phyloP scores from a whole-genome alignment of 768 basidiomycete species.

The Mycena venus region DNA sequence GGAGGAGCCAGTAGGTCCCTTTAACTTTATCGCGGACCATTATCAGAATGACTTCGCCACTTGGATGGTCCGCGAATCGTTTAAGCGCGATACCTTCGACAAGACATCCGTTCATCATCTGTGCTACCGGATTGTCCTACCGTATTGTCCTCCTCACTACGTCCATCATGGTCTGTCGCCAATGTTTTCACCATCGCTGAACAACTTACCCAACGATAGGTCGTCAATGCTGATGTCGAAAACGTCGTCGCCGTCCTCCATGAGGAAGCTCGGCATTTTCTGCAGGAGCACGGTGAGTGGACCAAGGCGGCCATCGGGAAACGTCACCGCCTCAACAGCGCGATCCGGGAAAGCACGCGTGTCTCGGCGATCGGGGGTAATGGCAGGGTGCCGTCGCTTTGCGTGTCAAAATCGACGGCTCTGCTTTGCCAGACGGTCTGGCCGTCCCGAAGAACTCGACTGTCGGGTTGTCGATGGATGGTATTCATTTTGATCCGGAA shows the following conservation, averaged over 20 bases:
- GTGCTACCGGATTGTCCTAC: neutral
- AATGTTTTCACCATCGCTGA: neutral
- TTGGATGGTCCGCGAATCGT: neutral
- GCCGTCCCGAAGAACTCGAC: conserved; percentile 12
- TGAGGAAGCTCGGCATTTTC: conserved; percentile 25
- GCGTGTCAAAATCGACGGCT: neutral
- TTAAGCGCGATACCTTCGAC: neutral
- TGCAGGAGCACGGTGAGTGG: conserved; percentile 25
- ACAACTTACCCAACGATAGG: neutral
- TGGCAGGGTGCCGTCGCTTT: conserved; percentile 21
- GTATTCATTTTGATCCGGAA: conserved; percentile 26
- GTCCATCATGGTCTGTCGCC: neutral
- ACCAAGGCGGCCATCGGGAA: conserved; percentile 26
- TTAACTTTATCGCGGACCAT: neutral
- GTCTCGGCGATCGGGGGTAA: conserved; percentile 25
- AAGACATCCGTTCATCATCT: neutral
- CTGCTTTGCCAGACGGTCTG: conserved; percentile 23
- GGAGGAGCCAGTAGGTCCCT: conserved; percentile 22
- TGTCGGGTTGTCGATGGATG: conserved; percentile 30
- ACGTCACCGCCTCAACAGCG: conserved; percentile 29
- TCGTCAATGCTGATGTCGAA: conserved; percentile 16
- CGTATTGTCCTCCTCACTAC: neutral
- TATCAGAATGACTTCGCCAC: neutral
- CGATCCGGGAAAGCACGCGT: conserved; percentile 25
- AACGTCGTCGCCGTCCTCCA: conserved; percentile 12